These are phyloP conservation scores for Eleusine coracana DNA, from an alignment of 176 grass and related monocot genomes.

Conservation along the genomic window DNA sequence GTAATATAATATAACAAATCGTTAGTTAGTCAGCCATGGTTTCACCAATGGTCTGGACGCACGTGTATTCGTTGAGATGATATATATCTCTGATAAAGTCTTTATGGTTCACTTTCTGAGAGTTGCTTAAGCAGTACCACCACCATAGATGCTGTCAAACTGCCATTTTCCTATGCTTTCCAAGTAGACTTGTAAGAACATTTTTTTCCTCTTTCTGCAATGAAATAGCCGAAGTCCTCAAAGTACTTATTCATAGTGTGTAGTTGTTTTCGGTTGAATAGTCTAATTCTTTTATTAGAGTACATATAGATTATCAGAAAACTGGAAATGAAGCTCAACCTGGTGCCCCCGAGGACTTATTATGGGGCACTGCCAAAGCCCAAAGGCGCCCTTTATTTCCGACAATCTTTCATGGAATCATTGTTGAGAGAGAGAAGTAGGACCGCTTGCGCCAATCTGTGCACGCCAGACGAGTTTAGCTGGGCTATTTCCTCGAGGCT, in stretches of 20 bases:
- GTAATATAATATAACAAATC: not conserved
- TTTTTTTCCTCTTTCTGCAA: not conserved
- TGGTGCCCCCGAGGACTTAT: not conserved
- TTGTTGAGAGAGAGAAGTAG: slow-evolving; percentile 12
- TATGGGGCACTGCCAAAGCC: not conserved
- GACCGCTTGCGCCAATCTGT: slow-evolving; percentile 32
- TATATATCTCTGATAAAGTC: slow-evolving; percentile 6
- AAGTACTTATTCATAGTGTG: not conserved
- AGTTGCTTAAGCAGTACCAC: slow-evolving; percentile 30
- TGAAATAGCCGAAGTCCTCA: not conserved
- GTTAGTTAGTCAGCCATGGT: slow-evolving; percentile 16
- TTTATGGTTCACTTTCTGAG: slow-evolving; percentile 35
- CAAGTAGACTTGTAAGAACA: slow-evolving; percentile 13
- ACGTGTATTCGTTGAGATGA: slow-evolving; percentile 21
- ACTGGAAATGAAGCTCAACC: slow-evolving; percentile 1
- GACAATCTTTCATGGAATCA: not conserved
- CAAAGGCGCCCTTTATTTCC: not conserved
- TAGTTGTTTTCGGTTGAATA: not conserved
- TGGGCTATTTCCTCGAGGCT: slow-evolving; percentile 46
- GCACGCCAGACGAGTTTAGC: slow-evolving; percentile 37
- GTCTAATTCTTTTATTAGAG: not conserved
- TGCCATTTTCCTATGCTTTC: slow-evolving; percentile 35
- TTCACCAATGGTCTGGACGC: slow-evolving; percentile 1
- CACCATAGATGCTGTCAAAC: slow-evolving; percentile 13
- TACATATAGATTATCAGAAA: not conserved